phyloP scores from a whole-genome alignment of 192 early-diverging fungal genomes.

The Gryganskiella cystojenkinii region DNA sequence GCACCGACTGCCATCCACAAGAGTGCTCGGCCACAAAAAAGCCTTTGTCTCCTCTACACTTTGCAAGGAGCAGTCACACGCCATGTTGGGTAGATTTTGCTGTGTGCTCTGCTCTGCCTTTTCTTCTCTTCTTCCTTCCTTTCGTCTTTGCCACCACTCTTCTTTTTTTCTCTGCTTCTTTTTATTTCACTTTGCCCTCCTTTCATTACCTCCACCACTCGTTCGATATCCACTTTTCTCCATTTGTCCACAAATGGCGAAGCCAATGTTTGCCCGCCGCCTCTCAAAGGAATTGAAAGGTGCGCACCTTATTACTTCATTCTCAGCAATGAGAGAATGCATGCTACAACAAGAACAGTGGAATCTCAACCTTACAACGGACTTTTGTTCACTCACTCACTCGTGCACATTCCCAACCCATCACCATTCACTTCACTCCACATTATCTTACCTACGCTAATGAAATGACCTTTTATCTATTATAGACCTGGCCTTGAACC shows the following conservation, averaged over 20 bases:
- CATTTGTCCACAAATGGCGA: constrained; percentile 12
- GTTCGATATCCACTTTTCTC: neutral
- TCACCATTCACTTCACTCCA: too few species aligned
- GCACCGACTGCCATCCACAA: too few species aligned
- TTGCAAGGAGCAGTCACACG: too few species aligned
- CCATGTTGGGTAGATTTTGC: too few species aligned
- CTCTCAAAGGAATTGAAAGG: constrained; percentile 63
- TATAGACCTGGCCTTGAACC: constrained; percentile 62
- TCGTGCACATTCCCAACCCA: too few species aligned
- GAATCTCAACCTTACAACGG: neutral
- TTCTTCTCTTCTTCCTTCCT: neutral
- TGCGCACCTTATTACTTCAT: constrained; percentile 4
- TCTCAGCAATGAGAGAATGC: neutral
- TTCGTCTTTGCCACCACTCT: neutral
- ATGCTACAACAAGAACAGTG: neutral
- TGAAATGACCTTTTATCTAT: too few species aligned
- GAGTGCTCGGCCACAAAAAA: too few species aligned
- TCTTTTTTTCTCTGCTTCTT: neutral
- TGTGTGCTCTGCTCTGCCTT: neutral
- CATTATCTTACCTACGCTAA: too few species aligned
- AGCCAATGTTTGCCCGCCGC: constrained; percentile 59
- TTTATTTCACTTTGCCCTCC: too few species aligned
- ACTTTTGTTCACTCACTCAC: too few species aligned
- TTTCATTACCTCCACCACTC: neutral
- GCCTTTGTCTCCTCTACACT: too few species aligned